These are phyloP conservation scores for Phytophthora pisi DNA, from an alignment of 352 stramenopile genomes.

Conservation along the genomic window DNA sequence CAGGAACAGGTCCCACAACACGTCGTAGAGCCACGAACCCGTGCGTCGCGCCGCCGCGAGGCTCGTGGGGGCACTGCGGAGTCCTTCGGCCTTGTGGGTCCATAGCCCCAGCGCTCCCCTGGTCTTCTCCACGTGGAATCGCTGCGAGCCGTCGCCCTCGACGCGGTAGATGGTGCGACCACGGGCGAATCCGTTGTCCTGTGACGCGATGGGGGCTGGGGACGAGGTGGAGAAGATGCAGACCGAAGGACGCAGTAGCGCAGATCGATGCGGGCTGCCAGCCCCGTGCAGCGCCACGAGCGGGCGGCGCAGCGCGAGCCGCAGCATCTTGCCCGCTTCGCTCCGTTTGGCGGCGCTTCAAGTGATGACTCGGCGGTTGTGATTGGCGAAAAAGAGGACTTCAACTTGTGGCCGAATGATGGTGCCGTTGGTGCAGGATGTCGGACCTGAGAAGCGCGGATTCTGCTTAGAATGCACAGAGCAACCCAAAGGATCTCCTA, in stretches of 20 bases:
- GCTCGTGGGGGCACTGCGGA: conserved; percentile 1
- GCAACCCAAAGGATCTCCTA: too few species aligned
- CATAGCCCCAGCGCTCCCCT: conserved; percentile 15
- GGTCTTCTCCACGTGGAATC: conserved; percentile 27
- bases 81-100: conserved; percentile 7
- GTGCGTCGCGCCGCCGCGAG: conserved; percentile 33
- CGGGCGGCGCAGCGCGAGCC: not conserved
- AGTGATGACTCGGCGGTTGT: conserved; percentile 1
- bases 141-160: not conserved
- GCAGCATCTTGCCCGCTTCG: conserved; percentile 15
- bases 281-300: not conserved
- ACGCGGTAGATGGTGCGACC: conserved; percentile 38
- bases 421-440: not conserved
- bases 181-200: conserved; percentile 36
- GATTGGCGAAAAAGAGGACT: conserved; percentile 1
- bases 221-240: not conserved
- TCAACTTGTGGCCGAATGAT: not conserved
- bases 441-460: too few species aligned
- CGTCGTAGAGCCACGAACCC: conserved; percentile 46
- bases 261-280: not conserved
- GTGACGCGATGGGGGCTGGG: conserved; percentile 18
- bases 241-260: not conserved
- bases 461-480: too few species aligned
- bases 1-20: conserved; percentile 87
- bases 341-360: conserved; percentile 7